These are phyloP conservation scores for Porphyrellus cyaneotinctus DNA, from an alignment of 768 basidiomycete species.

Conservation along the genomic window DNA sequence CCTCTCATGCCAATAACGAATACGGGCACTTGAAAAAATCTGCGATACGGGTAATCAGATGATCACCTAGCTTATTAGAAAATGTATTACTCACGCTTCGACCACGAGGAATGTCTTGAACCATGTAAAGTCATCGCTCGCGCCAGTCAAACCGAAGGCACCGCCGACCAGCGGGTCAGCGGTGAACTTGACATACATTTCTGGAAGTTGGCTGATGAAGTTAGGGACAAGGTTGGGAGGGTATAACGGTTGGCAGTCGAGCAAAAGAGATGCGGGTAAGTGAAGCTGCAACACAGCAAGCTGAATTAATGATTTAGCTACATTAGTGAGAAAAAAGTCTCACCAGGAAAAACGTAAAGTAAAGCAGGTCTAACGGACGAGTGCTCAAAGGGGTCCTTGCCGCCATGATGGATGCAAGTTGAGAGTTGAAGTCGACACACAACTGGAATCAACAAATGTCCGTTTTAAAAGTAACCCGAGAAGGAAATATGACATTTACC, in stretches of 20 bases:
- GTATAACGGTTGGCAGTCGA: conserved; percentile 70
- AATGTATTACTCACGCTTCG: conserved; percentile 46
- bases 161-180: conserved; percentile 66
- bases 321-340: conserved; percentile 17
- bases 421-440: neutral
- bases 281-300: conserved; percentile 44
- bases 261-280: conserved; percentile 59
- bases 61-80: neutral
- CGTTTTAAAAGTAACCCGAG: neutral
- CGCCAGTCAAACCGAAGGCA: conserved; percentile 40
- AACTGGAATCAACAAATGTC: neutral
- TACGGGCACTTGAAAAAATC: conserved; percentile 70
- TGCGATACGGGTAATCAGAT: neutral
- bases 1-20: conserved; percentile 66
- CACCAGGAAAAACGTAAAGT: conserved; percentile 69
- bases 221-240: conserved; percentile 49
- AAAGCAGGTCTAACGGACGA: conserved; percentile 63
- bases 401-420: conserved; percentile 9
- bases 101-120: conserved; percentile 61
- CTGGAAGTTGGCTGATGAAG: conserved; percentile 40
- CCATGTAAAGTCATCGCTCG: conserved; percentile 45
- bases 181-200: conserved; percentile 53
- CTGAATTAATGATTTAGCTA: neutral
- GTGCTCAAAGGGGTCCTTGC: conserved; percentile 39
- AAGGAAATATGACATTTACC: neutral